Evolutionary conservation across 2,329 filamentous ascomycete genomes (phyloP), one percentile per base, ranked within the genome.

Genomic region (Nothopassalora personata): DNA sequence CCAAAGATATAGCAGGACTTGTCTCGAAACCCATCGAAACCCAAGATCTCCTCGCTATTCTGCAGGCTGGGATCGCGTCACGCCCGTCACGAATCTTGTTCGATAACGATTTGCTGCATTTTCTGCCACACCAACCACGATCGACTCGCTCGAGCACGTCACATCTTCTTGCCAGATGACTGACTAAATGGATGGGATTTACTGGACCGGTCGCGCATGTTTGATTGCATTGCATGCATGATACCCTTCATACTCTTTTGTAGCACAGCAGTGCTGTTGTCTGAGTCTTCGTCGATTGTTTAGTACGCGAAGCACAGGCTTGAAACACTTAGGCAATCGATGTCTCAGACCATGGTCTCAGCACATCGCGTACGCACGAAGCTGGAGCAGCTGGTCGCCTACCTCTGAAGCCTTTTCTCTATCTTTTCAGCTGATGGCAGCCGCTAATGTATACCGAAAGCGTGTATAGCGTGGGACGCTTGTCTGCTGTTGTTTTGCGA

Each of bases 1-100:
- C 66, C 66, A 11, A 60, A 63, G 58, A 43, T 68, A 53, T 68
- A 56, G 54, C 46, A 19, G 30, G 46, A 51, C 49, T 31, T 15
- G 28, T 49, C 27, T 34, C 18, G 55, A 62, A 34, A 33, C n/a
- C n/a, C 7, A 10, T 34, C 18, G 55, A 62, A 34, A 33, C n/a
- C n/a, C 7, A 10, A 48, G 28, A n/a, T 33, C 36, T 53, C 23
- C 33, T 34, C 30, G 56, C 51, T 36, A 30, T 52, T 53, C 33
- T 53, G 19, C 56, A 53, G 39, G 49, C 51, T 52, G 49, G 30
- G 49, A 51, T 33, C 50, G 34, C 34, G 52, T 54, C 48, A 57
- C 55, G 55, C 48, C 39, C 55, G 55, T 57, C 47, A 57, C 55
- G 55, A 57, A 33, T 52, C 48, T 52, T 45, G 19, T 43, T 54